phyloP scores from a whole-genome alignment of 192 early-diverging fungal species.

The Thoreauomyces humboldtii region DNA sequence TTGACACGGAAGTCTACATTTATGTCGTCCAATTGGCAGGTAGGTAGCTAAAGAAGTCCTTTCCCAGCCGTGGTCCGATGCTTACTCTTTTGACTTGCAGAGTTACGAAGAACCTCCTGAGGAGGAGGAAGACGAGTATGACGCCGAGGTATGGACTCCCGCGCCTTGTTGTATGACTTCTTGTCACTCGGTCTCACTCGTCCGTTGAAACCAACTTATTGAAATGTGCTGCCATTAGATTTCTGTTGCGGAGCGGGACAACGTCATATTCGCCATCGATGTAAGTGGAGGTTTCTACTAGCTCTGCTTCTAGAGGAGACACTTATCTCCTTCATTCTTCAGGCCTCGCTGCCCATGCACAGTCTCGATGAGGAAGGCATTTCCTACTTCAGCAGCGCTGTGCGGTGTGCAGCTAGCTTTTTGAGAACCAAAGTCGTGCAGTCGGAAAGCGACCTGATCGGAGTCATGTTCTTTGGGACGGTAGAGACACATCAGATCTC shows the following conservation, averaged over 20 bases:
- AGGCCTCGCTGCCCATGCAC: slow-evolving; percentile 37
- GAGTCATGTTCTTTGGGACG: slow-evolving; percentile 40
- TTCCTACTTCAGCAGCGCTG: slow-evolving; percentile 21
- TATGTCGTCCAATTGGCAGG: too few relatives aligned
- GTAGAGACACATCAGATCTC: too few relatives aligned
- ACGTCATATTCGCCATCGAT: slow-evolving; percentile 30
- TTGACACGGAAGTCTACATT: too few relatives aligned
- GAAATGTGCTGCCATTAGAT: background rate
- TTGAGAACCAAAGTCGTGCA: slow-evolving; percentile 35
- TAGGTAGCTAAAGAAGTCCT: too few relatives aligned
- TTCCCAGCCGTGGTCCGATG: too few relatives aligned
- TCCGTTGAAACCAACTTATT: background rate
- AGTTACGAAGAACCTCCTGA: background rate
- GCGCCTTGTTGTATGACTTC: too few relatives aligned
- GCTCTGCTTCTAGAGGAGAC: background rate
- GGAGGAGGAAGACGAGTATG: background rate
- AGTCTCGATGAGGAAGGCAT: slow-evolving; percentile 10
- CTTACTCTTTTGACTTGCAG: too few relatives aligned
- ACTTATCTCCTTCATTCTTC: slow-evolving; percentile 14
- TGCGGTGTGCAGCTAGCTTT: slow-evolving; percentile 26
- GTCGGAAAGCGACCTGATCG: slow-evolving; percentile 30
- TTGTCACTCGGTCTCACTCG: background rate
- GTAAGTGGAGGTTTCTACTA: slow-evolving; percentile 1
- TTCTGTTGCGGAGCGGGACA: slow-evolving; percentile 14
- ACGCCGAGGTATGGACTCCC: background rate